Conservation (phyloP, 495 filamentous ascomycete genomes). For the Apiosordaria backusii region DNA sequence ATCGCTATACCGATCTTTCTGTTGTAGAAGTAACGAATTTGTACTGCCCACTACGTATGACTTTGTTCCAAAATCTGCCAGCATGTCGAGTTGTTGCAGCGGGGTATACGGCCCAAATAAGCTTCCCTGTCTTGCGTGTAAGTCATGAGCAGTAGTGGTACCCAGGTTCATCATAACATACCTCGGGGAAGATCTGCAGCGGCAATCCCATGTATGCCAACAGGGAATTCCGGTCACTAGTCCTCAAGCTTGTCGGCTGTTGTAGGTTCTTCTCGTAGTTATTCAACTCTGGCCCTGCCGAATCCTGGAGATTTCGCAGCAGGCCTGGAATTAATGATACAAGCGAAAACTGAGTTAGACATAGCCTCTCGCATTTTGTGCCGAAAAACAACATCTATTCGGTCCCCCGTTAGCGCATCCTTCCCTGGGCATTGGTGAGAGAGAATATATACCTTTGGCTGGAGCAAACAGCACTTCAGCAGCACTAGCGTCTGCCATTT, state of each 20-base stretch:
- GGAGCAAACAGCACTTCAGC: slow-evolving; percentile 87
- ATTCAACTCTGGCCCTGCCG: slow-evolving; percentile 85
- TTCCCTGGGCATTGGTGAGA: neutral
- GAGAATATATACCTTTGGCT: slow-evolving; percentile 71
- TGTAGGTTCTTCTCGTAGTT: slow-evolving; percentile 70
- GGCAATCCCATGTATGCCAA: slow-evolving; percentile 92
- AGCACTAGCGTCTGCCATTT: slow-evolving; percentile 89
- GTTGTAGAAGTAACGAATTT: slow-evolving; percentile 87
- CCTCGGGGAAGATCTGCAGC: slow-evolving; percentile 92
- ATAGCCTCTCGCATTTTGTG: slow-evolving; percentile 85
- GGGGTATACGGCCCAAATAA: slow-evolving; percentile 97
- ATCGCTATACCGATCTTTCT: slow-evolving; percentile 96
- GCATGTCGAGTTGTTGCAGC: slow-evolving; percentile 87
- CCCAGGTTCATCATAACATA: slow-evolving; percentile 26
- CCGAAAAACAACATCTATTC: slow-evolving; percentile 96
- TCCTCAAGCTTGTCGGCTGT: slow-evolving; percentile 80
- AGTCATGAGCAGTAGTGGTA: neutral
- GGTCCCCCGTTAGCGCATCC: neutral
- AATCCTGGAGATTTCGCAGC: slow-evolving; percentile 81
- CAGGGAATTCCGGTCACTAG: slow-evolving; percentile 86
- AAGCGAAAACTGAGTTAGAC: slow-evolving; percentile 97
- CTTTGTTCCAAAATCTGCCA: slow-evolving; percentile 92
- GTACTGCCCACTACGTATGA: slow-evolving; percentile 97
- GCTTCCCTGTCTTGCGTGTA: slow-evolving; percentile 58
- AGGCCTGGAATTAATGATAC: slow-evolving; percentile 91